phyloP scores from a whole-genome alignment of 2,329 filamentous ascomycete species.

The Reticulascus tulasneorum region DNA sequence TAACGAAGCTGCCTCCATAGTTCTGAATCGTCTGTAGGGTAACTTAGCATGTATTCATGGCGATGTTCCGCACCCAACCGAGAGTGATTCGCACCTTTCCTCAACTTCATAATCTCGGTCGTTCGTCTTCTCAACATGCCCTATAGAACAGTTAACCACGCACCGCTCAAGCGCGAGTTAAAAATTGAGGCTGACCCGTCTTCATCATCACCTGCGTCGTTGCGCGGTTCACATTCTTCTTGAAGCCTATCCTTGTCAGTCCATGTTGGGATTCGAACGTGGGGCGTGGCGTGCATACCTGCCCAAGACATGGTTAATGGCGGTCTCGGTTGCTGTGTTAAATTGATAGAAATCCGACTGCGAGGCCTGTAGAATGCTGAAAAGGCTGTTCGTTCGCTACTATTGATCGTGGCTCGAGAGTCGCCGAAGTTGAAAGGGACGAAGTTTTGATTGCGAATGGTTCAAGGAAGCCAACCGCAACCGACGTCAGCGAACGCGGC shows the following conservation, averaged over 20 bases:
- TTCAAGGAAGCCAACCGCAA: too few species aligned
- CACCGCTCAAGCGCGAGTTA: not conserved
- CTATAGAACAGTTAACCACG: slow-evolving; percentile 31
- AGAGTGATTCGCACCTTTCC: slow-evolving; percentile 58
- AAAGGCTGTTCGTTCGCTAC: slow-evolving; percentile 4
- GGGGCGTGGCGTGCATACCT: slow-evolving; percentile 26
- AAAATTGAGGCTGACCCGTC: slow-evolving; percentile 57
- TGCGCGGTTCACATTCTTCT: slow-evolving; percentile 97
- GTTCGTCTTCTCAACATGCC: slow-evolving; percentile 97
- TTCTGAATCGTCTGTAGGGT: slow-evolving; percentile 75
- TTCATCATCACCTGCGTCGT: slow-evolving; percentile 99
- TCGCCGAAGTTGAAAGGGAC: slow-evolving; percentile 6
- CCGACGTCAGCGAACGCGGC: slow-evolving; percentile 18
- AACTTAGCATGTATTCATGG: slow-evolving; percentile 13
- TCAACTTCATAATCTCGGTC: slow-evolving; percentile 99
- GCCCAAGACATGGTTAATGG: slow-evolving; percentile 43
- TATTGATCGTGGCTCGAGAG: slow-evolving; percentile 4
- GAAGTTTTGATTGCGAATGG: slow-evolving; percentile 12
- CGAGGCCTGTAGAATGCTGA: too few species aligned
- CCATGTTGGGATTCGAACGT: not conserved
- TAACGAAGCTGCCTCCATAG: slow-evolving; percentile 91
- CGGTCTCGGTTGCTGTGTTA: too few species aligned
- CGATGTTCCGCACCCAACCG: too few species aligned
- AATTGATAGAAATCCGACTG: too few species aligned
- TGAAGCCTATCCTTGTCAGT: slow-evolving; percentile 33